Base-by-base conservation (phyloP, 257 asterid species). In the Perilla frutescens region DNA sequence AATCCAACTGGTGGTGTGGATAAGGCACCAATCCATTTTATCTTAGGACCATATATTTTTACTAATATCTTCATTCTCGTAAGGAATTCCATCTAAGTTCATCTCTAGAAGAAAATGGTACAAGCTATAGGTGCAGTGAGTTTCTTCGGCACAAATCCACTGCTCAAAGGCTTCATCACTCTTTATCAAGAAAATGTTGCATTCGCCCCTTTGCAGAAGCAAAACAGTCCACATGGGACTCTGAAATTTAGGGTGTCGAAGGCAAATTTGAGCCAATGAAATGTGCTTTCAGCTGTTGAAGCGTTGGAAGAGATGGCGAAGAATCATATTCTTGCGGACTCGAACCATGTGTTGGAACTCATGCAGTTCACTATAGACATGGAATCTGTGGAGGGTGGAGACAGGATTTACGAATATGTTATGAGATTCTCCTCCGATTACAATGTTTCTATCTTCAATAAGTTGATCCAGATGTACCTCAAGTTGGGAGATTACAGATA, bases 381-480 rank as follows among this genome's bases (percentile, higher is more conserved):
- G 62, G 71, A 78, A 2, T 66, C 14, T 4, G 11, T 70, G 15
- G 65, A 76, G 45, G 73, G 56, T 7, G 84, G 79, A 12, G 81
- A 81, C 14, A 57, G 74, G 59, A 71, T 81, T 29, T 76, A 78
- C 39, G 74, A 71, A 62, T 68, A 81, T 12, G 4, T 81, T 1
- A 45, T 73, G 71, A 66, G 66, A 56, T 78, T 75, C 83, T 66
- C 86, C 26, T 55, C 74, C 29, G 43, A 26, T 15, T 81, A n/a
- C n/a, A n/a, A n/a, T n/a, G n/a, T n/a, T n/a, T n/a, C n/a, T n/a
- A n/a, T n/a, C n/a, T n/a, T n/a, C n/a, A n/a, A n/a, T n/a, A n/a
- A n/a, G n/a, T n/a, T n/a, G n/a, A n/a, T n/a, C n/a, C n/a, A n/a
- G n/a, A n/a, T n/a, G n/a, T n/a, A n/a, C n/a, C n/a, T n/a, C n/a